Evolutionary conservation across 192 early-diverging fungal species (phyloP).

Genomic region (Mortierella hygrophila): DNA sequence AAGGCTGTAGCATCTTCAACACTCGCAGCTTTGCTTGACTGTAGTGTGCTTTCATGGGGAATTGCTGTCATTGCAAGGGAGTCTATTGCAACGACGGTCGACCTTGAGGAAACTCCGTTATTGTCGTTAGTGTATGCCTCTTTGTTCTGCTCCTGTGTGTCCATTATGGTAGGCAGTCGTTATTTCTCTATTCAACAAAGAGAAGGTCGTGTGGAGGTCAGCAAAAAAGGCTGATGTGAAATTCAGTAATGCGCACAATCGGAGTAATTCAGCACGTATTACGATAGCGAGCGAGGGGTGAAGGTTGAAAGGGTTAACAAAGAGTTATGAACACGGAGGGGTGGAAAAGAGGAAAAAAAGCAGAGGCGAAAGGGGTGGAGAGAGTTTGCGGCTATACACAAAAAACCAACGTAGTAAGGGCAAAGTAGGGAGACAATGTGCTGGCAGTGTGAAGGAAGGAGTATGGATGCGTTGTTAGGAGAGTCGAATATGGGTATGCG

Average conservation of each 20-base stretch:
- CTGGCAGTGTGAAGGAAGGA: neutral
- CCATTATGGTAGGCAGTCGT: neutral
- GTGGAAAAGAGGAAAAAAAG: too few species aligned
- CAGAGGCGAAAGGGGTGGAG: neutral
- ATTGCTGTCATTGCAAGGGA: neutral
- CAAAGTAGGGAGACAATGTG: neutral
- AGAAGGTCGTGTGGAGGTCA: neutral
- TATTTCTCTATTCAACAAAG: neutral
- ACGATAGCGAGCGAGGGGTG: neutral
- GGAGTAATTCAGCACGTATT: neutral
- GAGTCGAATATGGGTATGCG: too few species aligned
- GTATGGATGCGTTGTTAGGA: neutral
- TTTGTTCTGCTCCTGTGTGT: neutral
- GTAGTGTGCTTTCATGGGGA: neutral
- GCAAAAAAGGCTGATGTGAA: neutral
- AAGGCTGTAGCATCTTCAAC: neutral
- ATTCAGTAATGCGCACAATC: neutral
- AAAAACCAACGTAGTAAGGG: neutral
- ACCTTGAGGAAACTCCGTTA: neutral
- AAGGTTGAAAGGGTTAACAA: neutral
- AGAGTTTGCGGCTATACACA: too few species aligned
- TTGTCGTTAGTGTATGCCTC: neutral
- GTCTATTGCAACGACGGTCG: neutral
- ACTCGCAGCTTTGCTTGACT: neutral
- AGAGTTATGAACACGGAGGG: neutral